A percentile compares a stretch with the other conserved stretches of the same genome.
Conservation (phyloP, 2,329 filamentous ascomycete genomes). For the Fusarium chaquense region DNA sequence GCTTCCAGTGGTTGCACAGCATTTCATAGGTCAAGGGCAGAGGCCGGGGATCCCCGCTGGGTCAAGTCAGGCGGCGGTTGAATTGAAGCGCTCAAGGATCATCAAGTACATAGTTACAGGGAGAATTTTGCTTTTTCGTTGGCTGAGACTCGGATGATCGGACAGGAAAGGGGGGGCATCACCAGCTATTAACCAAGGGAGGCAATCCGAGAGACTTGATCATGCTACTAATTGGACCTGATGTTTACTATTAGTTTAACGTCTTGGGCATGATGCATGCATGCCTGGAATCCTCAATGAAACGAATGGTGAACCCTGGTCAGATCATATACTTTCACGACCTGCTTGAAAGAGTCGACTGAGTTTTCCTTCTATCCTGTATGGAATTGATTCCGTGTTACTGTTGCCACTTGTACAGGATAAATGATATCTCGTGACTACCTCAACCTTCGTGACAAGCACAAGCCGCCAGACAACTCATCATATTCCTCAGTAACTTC, state of each 20-base stretch:
- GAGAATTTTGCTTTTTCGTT: conserved; percentile 26
- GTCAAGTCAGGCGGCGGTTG: conserved; percentile 48
- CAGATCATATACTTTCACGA: conserved; percentile 20
- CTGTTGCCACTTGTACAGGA: not conserved
- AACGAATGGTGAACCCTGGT: conserved; percentile 11
- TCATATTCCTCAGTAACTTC: not conserved
- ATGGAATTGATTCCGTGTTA: not conserved
- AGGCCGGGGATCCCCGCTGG: conserved; percentile 26
- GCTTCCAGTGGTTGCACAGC: conserved; percentile 21
- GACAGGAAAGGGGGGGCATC: conserved; percentile 31
- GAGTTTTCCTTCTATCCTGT: not conserved
- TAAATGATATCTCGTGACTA: conserved; percentile 19
- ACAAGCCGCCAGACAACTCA: conserved; percentile 9
- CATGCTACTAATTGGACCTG: not conserved
- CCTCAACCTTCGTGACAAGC: conserved; percentile 6
- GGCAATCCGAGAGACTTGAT: conserved; percentile 28
- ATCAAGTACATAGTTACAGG: conserved; percentile 25
- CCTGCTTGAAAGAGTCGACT: conserved; percentile 8
- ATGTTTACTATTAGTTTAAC: not conserved
- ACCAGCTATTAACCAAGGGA: conserved; percentile 28
- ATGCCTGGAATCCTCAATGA: conserved; percentile 13
- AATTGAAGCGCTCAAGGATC: conserved; percentile 44
- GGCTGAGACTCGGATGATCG: conserved; percentile 33
- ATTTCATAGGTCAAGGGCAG: conserved; percentile 22
- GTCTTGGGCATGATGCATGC: conserved; percentile 5